These are phyloP conservation scores for Anisodus acutangulus DNA, from an alignment of 257 asterid species.

Conservation along the genomic window DNA sequence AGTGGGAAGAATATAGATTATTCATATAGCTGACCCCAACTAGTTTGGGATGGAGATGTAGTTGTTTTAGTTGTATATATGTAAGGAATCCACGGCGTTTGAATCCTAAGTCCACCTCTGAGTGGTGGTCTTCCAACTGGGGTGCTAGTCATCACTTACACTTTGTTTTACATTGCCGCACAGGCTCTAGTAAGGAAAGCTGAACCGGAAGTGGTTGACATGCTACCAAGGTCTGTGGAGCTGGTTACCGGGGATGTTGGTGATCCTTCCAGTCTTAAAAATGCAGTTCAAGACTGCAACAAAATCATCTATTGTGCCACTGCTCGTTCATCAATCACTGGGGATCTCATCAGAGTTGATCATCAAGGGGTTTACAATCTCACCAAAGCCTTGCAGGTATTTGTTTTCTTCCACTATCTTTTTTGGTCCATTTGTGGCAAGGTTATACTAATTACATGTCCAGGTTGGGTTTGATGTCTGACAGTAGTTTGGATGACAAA, in stretches of 20 bases:
- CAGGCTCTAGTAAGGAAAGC: constrained; percentile 90
- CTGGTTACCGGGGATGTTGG: constrained; percentile 92
- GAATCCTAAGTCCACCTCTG: not conserved
- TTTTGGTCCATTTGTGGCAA: not conserved
- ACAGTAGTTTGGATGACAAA: not conserved
- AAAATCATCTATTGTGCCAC: constrained; percentile 95
- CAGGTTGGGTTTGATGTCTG: not conserved
- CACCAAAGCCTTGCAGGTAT: constrained; percentile 94
- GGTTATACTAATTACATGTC: not conserved
- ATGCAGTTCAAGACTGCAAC: constrained; percentile 86
- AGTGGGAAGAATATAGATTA: not conserved
- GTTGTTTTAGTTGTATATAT: not conserved
- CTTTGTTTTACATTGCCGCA: constrained; percentile 25
- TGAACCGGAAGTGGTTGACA: constrained; percentile 72
- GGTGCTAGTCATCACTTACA: not conserved
- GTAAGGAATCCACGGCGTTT: not conserved
- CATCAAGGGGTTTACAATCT: constrained; percentile 89
- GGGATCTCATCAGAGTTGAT: constrained; percentile 92
- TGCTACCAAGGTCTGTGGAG: constrained; percentile 93
- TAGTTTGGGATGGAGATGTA: not conserved
- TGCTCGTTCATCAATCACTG: constrained; percentile 92
- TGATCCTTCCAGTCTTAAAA: constrained; percentile 69
- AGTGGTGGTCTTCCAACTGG: not conserved
- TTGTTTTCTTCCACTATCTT: not conserved
- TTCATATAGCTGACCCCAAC: not conserved